These are phyloP conservation scores for Arabis alpina DNA, from an alignment of 345 rosid genomes.

Conservation along the genomic window DNA sequence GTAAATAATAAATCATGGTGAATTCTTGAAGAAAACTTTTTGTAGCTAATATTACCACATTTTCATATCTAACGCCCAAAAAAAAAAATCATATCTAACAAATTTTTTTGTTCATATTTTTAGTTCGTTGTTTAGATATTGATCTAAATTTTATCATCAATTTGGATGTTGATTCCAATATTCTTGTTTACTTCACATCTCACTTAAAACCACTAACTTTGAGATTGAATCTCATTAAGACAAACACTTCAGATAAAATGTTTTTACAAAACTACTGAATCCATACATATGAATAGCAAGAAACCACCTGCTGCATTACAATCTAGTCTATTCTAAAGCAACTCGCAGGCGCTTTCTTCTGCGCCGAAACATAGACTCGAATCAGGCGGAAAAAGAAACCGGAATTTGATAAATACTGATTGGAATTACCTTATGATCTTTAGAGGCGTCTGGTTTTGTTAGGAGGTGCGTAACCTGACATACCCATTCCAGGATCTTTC, in stretches of 20 bases:
- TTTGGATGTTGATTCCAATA: neutral
- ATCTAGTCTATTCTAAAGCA: slow-evolving; percentile 29
- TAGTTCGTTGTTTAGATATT: too few relatives aligned
- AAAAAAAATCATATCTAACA: too few relatives aligned
- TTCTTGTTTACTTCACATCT: neutral
- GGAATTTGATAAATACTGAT: neutral
- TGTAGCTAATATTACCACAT: too few relatives aligned
- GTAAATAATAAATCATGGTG: too few relatives aligned
- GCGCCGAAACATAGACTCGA: slow-evolving; percentile 11
- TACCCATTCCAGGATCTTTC: slow-evolving; percentile 84
- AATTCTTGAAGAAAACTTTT: too few relatives aligned
- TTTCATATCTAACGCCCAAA: too few relatives aligned
- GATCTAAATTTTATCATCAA: neutral
- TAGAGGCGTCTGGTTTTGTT: slow-evolving; percentile 82
- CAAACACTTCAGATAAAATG: slow-evolving; percentile 30
- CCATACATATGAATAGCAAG: slow-evolving; percentile 30
- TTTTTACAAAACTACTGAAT: slow-evolving; percentile 34
- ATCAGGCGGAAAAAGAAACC: neutral
- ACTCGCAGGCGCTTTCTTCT: slow-evolving; percentile 13
- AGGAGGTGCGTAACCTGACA: slow-evolving; percentile 86
- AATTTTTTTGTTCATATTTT: too few relatives aligned
- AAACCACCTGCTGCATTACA: slow-evolving; percentile 28
- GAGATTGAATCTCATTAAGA: slow-evolving; percentile 19
- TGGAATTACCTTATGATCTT: slow-evolving; percentile 15
- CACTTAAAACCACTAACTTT: slow-evolving; percentile 1